Evolutionary conservation across 371 early-diverging fungal genomes (phyloP), one percentile per base, ranked within the genome.

Genomic region (Mortierella sp.): DNA sequence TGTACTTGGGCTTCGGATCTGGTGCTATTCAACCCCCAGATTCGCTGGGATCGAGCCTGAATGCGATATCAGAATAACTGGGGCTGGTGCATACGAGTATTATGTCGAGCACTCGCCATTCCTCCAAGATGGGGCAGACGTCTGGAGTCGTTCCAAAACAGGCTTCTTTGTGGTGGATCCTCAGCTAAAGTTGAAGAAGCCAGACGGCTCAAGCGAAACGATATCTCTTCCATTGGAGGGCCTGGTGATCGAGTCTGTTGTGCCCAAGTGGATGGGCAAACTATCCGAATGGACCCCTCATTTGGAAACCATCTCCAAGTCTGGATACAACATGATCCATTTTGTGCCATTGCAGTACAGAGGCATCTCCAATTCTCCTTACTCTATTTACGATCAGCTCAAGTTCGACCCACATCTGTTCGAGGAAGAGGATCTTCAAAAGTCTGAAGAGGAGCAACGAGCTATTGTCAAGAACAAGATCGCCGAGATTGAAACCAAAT

Each of bases 241-340:
- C 4, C 83, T 98, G 14, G 90, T 88, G 56, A 82, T 96, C 47
- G 84, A 95, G 68, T 94, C 97, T 1, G 86, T 96, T 30, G 89
- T 95, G 3, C 96, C 98, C 19, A 97, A 97, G 73, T 96, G 97
- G 95, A 85, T 98, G 85, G 97, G 97, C 4, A 89, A 88, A 27
- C 71, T 98, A 54, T 76, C 82, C 2, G 55, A 83, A 55, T 98
- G 99, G 99, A 73, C 85, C 13, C 72, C 83, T 14, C 89, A 92
- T 65, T 83, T 97, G 53, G 81, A 88, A 16, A 78, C 81, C 21
- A 87, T 92, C 54, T 61, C 91, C 45, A 80, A 89, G 18, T 80
- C 88, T 18, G 94, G 95, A 21, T 98, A 96, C 84, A 98, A 98
- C 74, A 95, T 96, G 95, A 87, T 98, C 28, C 99, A 98, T 72